Conservation (phyloP, 345 rosid genomes). For the Bruguiera gymnorhiza region DNA sequence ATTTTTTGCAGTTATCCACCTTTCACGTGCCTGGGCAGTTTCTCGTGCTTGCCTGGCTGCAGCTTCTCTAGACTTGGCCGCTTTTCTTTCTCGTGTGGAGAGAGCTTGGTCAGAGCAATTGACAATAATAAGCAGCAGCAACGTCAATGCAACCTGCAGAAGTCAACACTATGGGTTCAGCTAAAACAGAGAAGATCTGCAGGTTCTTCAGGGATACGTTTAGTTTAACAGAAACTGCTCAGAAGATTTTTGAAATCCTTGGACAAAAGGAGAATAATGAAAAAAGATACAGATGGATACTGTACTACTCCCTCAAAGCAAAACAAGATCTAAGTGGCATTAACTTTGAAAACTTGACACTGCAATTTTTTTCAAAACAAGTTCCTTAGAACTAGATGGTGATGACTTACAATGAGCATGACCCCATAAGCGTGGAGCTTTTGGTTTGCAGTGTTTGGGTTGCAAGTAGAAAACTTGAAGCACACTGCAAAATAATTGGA, state of each 20-base stretch:
- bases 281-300: background rate
- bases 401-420: conserved; percentile 73
- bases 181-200: background rate
- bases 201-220: background rate
- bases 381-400: background rate
- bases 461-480: conserved; percentile 69
- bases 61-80: conserved; percentile 35
- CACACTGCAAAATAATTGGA: conserved; percentile 57
- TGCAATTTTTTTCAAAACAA: too few species aligned
- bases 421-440: conserved; percentile 78
- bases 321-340: too few species aligned
- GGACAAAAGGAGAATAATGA: background rate
- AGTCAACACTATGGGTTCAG: background rate
- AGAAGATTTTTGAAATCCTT: background rate
- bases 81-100: conserved; percentile 27
- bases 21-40: conserved; percentile 85
- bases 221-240: background rate
- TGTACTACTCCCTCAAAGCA: too few species aligned
- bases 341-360: too few species aligned
- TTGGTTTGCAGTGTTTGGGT: conserved; percentile 61
- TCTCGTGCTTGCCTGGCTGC: conserved; percentile 81
- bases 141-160: conserved; percentile 19
- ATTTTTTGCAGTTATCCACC: conserved; percentile 72
- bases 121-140: conserved; percentile 29
- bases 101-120: conserved; percentile 37